Evolutionary conservation across 2,329 filamentous ascomycete species (phyloP).

Genomic region (Aspergillus bombycis): DNA sequence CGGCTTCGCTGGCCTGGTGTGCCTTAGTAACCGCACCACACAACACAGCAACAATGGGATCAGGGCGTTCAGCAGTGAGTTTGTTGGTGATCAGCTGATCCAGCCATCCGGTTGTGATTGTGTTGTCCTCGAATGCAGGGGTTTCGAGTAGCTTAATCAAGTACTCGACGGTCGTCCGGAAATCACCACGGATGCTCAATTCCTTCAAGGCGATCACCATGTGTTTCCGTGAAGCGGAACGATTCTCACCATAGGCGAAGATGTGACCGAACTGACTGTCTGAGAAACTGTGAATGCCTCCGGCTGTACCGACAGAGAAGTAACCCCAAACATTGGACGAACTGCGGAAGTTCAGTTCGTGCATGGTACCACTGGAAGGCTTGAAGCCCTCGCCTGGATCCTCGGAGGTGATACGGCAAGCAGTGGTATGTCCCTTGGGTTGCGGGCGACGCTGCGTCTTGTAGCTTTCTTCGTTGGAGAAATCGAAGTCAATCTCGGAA

Average conservation of each 20-base stretch:
- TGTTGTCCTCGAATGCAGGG: slow-evolving; percentile 97
- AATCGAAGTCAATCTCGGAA: slow-evolving; percentile 94
- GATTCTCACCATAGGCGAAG: slow-evolving; percentile 97
- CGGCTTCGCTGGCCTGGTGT: slow-evolving; percentile 88
- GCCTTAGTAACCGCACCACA: slow-evolving; percentile 95
- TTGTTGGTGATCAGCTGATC: slow-evolving; percentile 99
- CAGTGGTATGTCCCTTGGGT: slow-evolving; percentile 95
- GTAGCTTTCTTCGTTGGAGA: slow-evolving; percentile 80
- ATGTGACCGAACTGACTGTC: slow-evolving; percentile 99
- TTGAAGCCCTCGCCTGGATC: slow-evolving; percentile 99
- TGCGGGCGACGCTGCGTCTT: slow-evolving; percentile 85
- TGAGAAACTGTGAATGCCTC: slow-evolving; percentile 98
- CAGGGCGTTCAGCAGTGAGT: slow-evolving; percentile 91
- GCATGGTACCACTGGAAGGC: slow-evolving; percentile 97
- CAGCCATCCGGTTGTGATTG: slow-evolving; percentile 97
- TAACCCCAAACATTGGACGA: slow-evolving; percentile 99
- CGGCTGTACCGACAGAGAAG: slow-evolving; percentile 95
- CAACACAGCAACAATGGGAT: slow-evolving; percentile 89
- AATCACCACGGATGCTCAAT: slow-evolving; percentile 98
- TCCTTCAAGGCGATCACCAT: slow-evolving; percentile 99
- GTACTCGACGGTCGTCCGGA: slow-evolving; percentile 97
- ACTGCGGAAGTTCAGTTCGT: slow-evolving; percentile 97
- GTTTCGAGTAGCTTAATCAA: slow-evolving; percentile 98
- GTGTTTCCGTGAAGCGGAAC: slow-evolving; percentile 93
- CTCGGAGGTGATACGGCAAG: slow-evolving; percentile 98